Evolutionary conservation across 306 rosid genomes (phyloP).

Genomic region (Boehmeria nivea): DNA sequence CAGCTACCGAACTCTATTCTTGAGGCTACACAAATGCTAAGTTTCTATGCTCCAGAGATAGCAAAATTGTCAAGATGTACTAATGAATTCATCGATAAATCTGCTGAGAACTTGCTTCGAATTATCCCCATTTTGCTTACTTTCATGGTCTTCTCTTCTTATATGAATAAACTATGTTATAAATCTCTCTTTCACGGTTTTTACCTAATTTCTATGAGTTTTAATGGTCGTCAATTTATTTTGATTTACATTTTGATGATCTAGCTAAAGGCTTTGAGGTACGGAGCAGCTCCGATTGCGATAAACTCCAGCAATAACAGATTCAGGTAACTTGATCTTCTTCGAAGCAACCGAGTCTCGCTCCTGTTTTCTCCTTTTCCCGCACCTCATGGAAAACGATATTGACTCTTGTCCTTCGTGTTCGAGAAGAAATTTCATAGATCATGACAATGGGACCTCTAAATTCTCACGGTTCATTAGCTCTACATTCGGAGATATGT

Average conservation of each 20-base stretch:
- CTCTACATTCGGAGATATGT: constrained; percentile 51
- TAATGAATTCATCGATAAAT: no score
- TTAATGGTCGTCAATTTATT: neutral
- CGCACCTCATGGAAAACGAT: neutral
- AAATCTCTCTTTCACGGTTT: no score
- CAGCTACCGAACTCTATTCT: no score
- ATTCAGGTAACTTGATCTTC: constrained; percentile 36
- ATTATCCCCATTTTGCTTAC: no score
- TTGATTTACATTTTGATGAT: constrained; percentile 23
- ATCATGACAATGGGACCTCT: constrained; percentile 39
- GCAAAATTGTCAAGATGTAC: no score
- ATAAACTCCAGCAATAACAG: constrained; percentile 24
- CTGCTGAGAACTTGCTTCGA: no score
- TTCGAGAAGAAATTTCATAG: constrained; percentile 37
- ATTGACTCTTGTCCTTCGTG: constrained; percentile 9
- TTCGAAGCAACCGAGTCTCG: neutral
- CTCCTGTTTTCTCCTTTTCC: neutral
- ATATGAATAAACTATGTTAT: neutral
- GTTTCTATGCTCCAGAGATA: no score
- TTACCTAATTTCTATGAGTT: neutral
- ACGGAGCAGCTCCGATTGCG: constrained; percentile 78
- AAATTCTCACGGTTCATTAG: constrained; percentile 53
- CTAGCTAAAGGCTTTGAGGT: constrained; percentile 71
- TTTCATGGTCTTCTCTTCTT: no score
- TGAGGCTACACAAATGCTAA: no score